Base-by-base conservation (phyloP, 306 rosid genomes). In the Cicer judaicum region DNA sequence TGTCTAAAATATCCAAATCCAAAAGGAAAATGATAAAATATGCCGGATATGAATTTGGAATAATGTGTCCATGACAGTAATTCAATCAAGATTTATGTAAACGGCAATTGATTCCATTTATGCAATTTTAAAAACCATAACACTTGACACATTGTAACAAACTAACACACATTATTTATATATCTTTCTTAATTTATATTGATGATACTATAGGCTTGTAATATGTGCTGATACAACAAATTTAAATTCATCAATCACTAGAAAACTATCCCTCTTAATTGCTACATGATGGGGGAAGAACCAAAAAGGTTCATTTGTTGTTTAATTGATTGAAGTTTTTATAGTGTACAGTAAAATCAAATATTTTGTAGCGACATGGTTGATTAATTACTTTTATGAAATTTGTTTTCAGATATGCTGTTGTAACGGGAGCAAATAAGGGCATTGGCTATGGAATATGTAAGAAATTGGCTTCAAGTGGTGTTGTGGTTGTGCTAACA, bases 401-500 rank as follows among this genome's bases (percentile, higher is more conserved):
- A 66, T n/a, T 18, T 78, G 0, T 39, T 66, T 39, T 68, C 53
- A 78, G 83, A 83, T 83, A 78, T 74, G 86, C 83, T 41, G 86
- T 78, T n/a, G 86, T 83, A 49, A 78, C 83, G 10, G 83, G 86
- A 49, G 77, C 86, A 78, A 78, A 83, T 16, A 83, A 83, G 49
- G 86, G 86, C 7, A 46, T 83, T 36, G 83, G 86, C 7, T 83
- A 68, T 50, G 86, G 82, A n/a, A 64, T 63, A 64, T 76, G 82
- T 24, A 78, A 75, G 74, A 76, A 83, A 38, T 53, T 83, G 46
- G 86, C 78, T 69, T 68, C 64, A 3, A 54, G 40, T 19, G 86
- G 80, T 40, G 11, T 78, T 14, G 52, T 75, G 64, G 86, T 83
- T 54, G 64, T 79, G 49, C 46, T 83, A 1, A 83, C 86, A 14